A percentile compares a stretch with the other conserved stretches of the same genome.
phyloP scores from a whole-genome alignment of 805 yeast species.

The Starmerella floris region DNA sequence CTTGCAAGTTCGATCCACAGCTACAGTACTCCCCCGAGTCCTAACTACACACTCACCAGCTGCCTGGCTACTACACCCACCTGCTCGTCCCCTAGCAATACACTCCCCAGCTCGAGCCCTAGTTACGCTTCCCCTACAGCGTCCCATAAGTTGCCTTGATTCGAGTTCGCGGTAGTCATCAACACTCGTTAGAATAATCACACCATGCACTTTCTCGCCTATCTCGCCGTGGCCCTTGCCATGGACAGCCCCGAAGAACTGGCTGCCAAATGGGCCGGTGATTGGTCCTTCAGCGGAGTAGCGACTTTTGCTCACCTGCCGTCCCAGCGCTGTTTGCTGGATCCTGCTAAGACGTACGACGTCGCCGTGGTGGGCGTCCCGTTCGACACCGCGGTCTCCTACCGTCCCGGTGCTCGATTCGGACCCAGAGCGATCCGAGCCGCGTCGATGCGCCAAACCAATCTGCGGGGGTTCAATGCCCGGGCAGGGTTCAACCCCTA shows the following conservation, averaged over 20 bases:
- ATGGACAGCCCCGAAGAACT: conserved; percentile 23
- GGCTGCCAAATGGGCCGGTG: conserved; percentile 56
- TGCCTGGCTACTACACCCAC: too few relatives aligned
- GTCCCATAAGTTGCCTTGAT: too few relatives aligned
- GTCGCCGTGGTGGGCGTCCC: conserved; percentile 69
- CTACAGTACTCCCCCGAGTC: too few relatives aligned
- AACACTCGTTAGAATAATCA: too few relatives aligned
- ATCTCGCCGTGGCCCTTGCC: conserved; percentile 2
- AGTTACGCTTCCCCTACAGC: too few relatives aligned
- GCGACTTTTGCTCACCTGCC: conserved; percentile 59
- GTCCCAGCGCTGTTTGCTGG: conserved; percentile 42
- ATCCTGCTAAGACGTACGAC: conserved; percentile 39
- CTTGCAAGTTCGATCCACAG: too few relatives aligned
- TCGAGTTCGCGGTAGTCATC: too few relatives aligned
- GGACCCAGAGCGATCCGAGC: conserved; percentile 42
- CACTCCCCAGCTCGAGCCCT: too few relatives aligned
- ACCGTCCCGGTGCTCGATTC: conserved; percentile 70
- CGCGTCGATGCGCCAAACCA: conserved; percentile 42
- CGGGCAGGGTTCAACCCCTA: conserved; percentile 53
- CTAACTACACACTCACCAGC: too few relatives aligned
- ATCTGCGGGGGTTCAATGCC: conserved; percentile 56
- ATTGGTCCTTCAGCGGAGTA: conserved; percentile 44
- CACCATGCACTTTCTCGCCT: neutral
- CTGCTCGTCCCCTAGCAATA: too few relatives aligned
- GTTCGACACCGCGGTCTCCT: conserved; percentile 69